Base-by-base conservation (phyloP, 2,329 filamentous ascomycete species). In the Aspergillus japonicus region DNA sequence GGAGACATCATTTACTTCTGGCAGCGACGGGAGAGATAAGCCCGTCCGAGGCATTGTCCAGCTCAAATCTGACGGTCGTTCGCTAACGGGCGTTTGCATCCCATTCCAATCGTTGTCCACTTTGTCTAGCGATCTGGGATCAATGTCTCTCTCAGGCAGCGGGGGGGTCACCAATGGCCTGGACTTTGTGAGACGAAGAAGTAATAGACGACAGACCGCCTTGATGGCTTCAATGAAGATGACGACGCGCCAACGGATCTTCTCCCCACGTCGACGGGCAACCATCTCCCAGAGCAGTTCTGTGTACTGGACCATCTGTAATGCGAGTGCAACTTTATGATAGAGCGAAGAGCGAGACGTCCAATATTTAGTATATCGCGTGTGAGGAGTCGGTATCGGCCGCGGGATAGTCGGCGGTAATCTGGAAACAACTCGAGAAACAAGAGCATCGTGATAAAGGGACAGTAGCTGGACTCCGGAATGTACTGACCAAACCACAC, bases 281-380 rank as follows among this genome's bases (percentile, higher is more conserved):
- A 90, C 86, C 95, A 99, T 99, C 75, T 99, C 95, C 85, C 94
- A 95, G n/a, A 99, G 80, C 31, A 99, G 81, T 78, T 99, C 92
- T 0, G 93, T 96, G 73, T 98, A 98, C 67, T 95, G 90, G 26
- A 97, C 90, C 78, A 96, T 89, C 73, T 96, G 92, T 52, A 99
- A 80, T 4, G 92, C 81, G 64, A 93, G 83, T 47, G 94, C 93
- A 57, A 96, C 86, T 60, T 90, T 86, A 60, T 89, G 86, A 76
- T 99, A 99, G 10, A 91, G 82, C 4, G 83, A 81, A 69, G 85
- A 88, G 57, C 82, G 81, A 52, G 82, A 78, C 19, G 82, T 81
- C 83, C 85, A 88, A 73, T 86, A 87, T 63, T 82, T 82, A 42
- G 86, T 88, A 68, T 89, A 89, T 63, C 86, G 81, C 62, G 82